Evolutionary conservation across 2,329 filamentous ascomycete species (phyloP).

Genomic region (Cladophialophora exuberans): DNA sequence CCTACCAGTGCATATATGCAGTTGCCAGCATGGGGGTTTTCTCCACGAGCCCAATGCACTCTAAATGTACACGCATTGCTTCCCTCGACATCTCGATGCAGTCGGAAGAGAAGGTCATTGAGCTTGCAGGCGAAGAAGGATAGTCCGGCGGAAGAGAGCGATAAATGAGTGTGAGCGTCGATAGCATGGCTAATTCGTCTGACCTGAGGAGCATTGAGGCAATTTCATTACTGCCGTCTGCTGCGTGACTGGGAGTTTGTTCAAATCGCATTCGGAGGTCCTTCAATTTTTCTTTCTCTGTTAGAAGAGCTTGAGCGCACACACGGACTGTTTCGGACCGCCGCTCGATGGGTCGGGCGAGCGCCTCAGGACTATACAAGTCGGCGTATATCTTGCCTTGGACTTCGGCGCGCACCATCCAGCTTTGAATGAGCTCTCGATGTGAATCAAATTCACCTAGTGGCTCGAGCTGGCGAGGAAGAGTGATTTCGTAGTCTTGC

Average conservation of each 20-base stretch:
- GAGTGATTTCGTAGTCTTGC: background rate
- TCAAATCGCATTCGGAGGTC: background rate
- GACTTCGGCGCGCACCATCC: background rate
- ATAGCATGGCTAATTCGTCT: background rate
- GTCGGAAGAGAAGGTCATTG: background rate
- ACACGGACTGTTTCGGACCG: background rate
- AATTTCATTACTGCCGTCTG: no score
- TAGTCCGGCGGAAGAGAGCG: background rate
- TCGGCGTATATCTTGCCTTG: background rate
- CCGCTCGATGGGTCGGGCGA: background rate
- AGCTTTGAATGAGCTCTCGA: background rate
- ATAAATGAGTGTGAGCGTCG: background rate
- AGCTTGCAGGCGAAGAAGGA: no score
- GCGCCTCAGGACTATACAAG: background rate
- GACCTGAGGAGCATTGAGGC: slow-evolving; percentile 2
- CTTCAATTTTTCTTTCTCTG: background rate
- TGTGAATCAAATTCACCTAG: no score
- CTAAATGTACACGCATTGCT: background rate
- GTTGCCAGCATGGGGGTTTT: background rate
- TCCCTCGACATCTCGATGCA: background rate
- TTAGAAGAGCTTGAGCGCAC: no score
- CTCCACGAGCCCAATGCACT: background rate
- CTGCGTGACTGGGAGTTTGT: no score
- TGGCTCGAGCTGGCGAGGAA: background rate
- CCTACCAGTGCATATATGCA: slow-evolving; percentile 3